These are phyloP conservation scores for Neurospora cerealis DNA, from an alignment of 495 filamentous ascomycete genomes.

Conservation along the genomic window DNA sequence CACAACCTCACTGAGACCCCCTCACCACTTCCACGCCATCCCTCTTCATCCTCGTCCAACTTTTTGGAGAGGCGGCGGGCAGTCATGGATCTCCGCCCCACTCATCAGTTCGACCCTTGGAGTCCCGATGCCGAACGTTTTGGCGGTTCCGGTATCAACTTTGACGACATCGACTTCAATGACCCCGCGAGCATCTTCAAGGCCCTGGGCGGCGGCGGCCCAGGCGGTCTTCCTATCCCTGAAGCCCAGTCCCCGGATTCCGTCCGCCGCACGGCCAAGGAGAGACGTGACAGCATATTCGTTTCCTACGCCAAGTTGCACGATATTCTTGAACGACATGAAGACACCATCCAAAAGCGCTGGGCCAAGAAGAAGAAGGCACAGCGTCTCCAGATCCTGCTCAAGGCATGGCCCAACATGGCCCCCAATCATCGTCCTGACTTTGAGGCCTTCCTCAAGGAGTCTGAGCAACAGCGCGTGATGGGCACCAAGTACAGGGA, in stretches of 20 bases:
- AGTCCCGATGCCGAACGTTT: neutral
- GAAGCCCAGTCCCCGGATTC: neutral
- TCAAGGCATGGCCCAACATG: constrained; percentile 40
- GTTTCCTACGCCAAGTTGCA: neutral
- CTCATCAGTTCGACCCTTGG: neutral
- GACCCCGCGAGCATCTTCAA: constrained; percentile 5
- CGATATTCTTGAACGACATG: constrained; percentile 31
- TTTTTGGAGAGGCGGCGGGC: neutral
- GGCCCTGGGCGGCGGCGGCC: neutral
- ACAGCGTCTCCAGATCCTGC: constrained; percentile 32
- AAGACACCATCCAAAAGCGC: constrained; percentile 34
- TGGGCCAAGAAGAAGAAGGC: constrained; percentile 38
- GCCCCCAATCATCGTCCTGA: constrained; percentile 40
- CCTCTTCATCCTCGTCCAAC: neutral
- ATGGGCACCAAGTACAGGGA: constrained; percentile 5
- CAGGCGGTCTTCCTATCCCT: neutral
- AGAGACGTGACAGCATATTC: neutral
- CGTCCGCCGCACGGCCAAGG: constrained; percentile 1
- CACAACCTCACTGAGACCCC: neutral
- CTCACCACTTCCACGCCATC: neutral
- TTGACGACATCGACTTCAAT: constrained; percentile 1
- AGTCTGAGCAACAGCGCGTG: constrained; percentile 3
- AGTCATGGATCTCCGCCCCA: neutral
- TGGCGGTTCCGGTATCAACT: neutral
- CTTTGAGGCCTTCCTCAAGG: constrained; percentile 30